Evolutionary conservation across 305 asterid genomes (phyloP), one percentile per base, ranked within the genome.

Genomic region (Solanum aculeatissimum): DNA sequence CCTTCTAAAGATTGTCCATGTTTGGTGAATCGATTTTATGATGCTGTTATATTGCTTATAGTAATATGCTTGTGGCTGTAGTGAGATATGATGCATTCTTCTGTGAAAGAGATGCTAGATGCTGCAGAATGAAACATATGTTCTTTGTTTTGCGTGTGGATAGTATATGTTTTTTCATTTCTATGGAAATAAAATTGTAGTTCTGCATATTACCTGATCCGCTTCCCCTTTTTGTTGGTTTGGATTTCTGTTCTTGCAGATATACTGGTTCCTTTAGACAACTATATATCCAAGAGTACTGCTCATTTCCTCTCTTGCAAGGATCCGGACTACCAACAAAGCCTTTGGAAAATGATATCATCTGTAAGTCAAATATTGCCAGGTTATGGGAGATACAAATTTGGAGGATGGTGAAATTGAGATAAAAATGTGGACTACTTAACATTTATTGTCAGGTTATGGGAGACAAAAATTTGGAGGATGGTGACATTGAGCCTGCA

Each of bases 301-400:
- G 86, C 87, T 18, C 98, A 97, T 89, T 97, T 93, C 84, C 95
- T 97, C 85, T 83, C 97, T 15, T 97, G 98, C 91, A 97, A 95
- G 88, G 97, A 95, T 83, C 99, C 98, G 25, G 94, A 97, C 91
- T 97, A 97, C 87, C 99, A 97, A 91, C 97, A 94, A 89, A 95
- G 99, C 90, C 98, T 97, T 81, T 97, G 99, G 99, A 91, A 89
- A 86, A 94, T 93, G 98, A 91, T 97, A 83, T 95, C 98, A 86
- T 91, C 94, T 51, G 99, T 97, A 88, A 92, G 99, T 79, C 87
- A 85, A 38, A 47, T 84, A 82, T 27, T 66, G 63, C 82, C 81
- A 97, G 99, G 88, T 95, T 83, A 93, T 94, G 99, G 92, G 89
- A 74, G 99, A 97, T 87, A 92, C 89, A 89, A 93, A 97, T 87